phyloP scores from a whole-genome alignment of 2,329 filamentous ascomycete genomes.

The Fusarium pseudoanthophilum region DNA sequence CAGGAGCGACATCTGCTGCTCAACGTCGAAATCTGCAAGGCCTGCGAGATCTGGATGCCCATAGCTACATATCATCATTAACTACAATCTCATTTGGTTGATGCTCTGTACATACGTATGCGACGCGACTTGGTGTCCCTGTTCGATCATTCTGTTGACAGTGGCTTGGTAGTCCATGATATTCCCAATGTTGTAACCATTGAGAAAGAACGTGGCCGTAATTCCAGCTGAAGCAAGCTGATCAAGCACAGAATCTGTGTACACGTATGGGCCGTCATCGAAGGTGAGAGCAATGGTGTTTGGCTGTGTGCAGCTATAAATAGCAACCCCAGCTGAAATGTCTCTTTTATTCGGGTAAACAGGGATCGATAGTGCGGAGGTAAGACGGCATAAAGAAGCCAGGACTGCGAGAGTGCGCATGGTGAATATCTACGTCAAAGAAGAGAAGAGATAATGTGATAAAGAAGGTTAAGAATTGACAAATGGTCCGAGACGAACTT shows the following conservation, averaged over 20 bases:
- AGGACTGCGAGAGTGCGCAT: slow-evolving; percentile 1
- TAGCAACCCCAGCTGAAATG: not conserved
- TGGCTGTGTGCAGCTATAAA: slow-evolving; percentile 16
- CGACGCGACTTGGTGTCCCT: slow-evolving; percentile 20
- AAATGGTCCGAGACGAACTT: rapidly evolving
- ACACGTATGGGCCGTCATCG: slow-evolving; percentile 13
- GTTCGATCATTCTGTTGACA: slow-evolving; percentile 4
- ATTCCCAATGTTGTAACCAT: slow-evolving; percentile 7
- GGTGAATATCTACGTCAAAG: not conserved
- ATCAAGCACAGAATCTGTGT: slow-evolving; percentile 21
- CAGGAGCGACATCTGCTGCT: slow-evolving; percentile 17
- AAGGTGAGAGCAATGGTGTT: slow-evolving; percentile 22
- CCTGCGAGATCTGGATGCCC: slow-evolving; percentile 12
- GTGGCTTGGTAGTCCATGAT: slow-evolving; percentile 18
- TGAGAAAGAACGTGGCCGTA: slow-evolving; percentile 13
- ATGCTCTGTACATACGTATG: not conserved
- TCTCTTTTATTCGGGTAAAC: not conserved
- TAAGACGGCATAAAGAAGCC: not conserved
- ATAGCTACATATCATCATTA: not conserved
- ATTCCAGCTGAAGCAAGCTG: slow-evolving; percentile 19
- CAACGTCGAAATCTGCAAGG: not conserved
- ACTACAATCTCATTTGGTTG: rapidly evolving
- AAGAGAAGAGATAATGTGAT: too few species aligned
- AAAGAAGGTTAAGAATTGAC: rapidly evolving
- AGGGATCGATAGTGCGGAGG: not conserved